Conservation (phyloP, 768 basidiomycete species). For the Tulasnella sp. region DNA sequence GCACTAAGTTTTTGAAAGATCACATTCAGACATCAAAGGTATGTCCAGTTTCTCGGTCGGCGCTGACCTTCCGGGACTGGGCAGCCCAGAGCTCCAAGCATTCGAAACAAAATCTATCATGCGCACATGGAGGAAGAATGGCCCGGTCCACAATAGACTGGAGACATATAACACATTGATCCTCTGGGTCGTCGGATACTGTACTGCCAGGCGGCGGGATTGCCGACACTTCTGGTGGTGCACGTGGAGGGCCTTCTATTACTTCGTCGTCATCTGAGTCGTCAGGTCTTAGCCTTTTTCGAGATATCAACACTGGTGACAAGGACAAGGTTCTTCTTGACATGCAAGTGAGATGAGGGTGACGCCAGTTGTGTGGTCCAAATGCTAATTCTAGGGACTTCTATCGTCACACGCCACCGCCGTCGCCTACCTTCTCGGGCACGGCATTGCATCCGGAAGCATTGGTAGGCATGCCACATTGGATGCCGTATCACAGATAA, state of each 20-base stretch:
- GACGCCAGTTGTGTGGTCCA: no score
- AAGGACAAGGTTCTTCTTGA: no score
- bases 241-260: not conserved
- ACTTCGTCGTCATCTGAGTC: not conserved
- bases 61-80: conserved; percentile 24
- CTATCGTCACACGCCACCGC: no score
- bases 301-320: no score
- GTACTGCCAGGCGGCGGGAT: not conserved
- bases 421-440: no score
- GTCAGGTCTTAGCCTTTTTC: no score
- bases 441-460: no score
- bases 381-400: no score
- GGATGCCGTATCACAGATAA: no score
- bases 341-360: no score
- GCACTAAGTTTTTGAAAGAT: conserved; percentile 15
- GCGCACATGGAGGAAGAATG: conserved; percentile 56
- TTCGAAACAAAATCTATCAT: conserved; percentile 83
- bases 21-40: not conserved
- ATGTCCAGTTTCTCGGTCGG: not conserved
- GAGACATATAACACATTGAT: conserved; percentile 79
- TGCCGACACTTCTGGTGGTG: not conserved
- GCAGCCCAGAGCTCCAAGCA: conserved; percentile 79
- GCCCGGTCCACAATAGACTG: conserved; percentile 68
- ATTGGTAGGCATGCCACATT: no score
- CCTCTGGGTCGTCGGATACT: conserved; percentile 36